Percentiles rank a stretch among this genome's conserved stretches.
phyloP scores from a whole-genome alignment of 2,329 filamentous ascomycete genomes.

The Waltergamsia citrina region DNA sequence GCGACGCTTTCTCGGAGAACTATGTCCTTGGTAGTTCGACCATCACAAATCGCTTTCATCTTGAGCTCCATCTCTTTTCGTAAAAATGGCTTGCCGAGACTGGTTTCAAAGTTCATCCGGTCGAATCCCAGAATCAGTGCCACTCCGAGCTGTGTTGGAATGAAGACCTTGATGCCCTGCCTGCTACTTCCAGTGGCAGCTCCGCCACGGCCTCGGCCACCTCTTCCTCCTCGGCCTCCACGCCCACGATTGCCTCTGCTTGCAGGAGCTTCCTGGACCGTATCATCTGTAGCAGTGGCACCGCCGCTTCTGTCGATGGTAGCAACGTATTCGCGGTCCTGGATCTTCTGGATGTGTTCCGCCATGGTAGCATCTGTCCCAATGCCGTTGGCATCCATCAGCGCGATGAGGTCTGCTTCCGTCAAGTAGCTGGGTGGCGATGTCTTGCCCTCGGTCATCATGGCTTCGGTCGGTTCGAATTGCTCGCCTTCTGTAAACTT shows the following conservation, averaged over 20 bases:
- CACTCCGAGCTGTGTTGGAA: slow-evolving; percentile 84
- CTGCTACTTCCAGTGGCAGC: slow-evolving; percentile 30
- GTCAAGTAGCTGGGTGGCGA: slow-evolving; percentile 78
- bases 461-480: slow-evolving; percentile 82
- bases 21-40: slow-evolving; percentile 60
- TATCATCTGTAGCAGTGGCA: slow-evolving; percentile 27
- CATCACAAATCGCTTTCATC: slow-evolving; percentile 95
- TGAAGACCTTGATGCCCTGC: slow-evolving; percentile 67
- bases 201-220: slow-evolving; percentile 27
- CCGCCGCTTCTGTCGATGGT: slow-evolving; percentile 39
- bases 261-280: slow-evolving; percentile 27
- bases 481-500: slow-evolving; percentile 68
- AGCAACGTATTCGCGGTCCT: slow-evolving; percentile 77
- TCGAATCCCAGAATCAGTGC: slow-evolving; percentile 93
- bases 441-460: slow-evolving; percentile 87
- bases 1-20: slow-evolving; percentile 77
- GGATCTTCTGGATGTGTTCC: slow-evolving; percentile 94
- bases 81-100: slow-evolving; percentile 88
- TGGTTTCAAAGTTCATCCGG: slow-evolving; percentile 84
- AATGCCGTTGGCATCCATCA: slow-evolving; percentile 98
- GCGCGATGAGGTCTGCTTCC: slow-evolving; percentile 85
- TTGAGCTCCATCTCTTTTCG: slow-evolving; percentile 96
- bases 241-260: slow-evolving; percentile 38
- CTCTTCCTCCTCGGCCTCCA: slow-evolving; percentile 26
- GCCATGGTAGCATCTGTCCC: slow-evolving; percentile 99